Percentiles rank a stretch among this genome's conserved stretches.
Conservation (phyloP, 176 grass and related monocot genomes). For the Carex parvula region DNA sequence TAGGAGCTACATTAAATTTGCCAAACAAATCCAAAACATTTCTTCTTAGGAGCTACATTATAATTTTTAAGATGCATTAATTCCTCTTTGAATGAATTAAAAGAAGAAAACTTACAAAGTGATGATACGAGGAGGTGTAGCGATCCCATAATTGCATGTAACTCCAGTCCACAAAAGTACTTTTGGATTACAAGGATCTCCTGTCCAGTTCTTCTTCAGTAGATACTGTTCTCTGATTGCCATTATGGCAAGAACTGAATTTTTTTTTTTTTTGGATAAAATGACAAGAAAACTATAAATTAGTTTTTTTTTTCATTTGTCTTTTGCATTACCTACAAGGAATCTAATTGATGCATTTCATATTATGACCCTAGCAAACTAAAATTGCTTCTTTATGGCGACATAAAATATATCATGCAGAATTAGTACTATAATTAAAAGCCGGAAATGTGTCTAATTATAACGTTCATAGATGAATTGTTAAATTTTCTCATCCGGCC, state of each 20-base stretch:
- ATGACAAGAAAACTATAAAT: neutral
- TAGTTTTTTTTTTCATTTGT: neutral
- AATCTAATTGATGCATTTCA: too few species aligned
- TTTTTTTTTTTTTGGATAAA: neutral
- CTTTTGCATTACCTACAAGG: neutral
- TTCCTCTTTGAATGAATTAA: neutral
- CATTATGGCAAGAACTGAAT: slow-evolving; percentile 38
- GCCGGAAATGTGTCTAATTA: neutral
- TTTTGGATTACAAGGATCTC: slow-evolving; percentile 56
- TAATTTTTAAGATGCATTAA: too few species aligned
- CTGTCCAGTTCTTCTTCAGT: slow-evolving; percentile 54
- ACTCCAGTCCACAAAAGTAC: slow-evolving; percentile 44
- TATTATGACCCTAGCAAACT: too few species aligned
- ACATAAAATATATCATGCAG: too few species aligned
- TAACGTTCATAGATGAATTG: neutral
- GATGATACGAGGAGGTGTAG: slow-evolving; percentile 35
- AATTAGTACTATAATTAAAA: too few species aligned
- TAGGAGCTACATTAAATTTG: too few species aligned
- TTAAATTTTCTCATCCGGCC: neutral
- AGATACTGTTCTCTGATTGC: slow-evolving; percentile 35
- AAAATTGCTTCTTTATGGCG: too few species aligned
- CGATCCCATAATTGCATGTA: slow-evolving; percentile 29
- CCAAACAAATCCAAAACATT: too few species aligned
- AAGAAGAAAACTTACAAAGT: slow-evolving; percentile 31
- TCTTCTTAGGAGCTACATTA: too few species aligned